Evolutionary conservation across 768 basidiomycete genomes (phyloP).

Genomic region (Calocybe gangraenosa): DNA sequence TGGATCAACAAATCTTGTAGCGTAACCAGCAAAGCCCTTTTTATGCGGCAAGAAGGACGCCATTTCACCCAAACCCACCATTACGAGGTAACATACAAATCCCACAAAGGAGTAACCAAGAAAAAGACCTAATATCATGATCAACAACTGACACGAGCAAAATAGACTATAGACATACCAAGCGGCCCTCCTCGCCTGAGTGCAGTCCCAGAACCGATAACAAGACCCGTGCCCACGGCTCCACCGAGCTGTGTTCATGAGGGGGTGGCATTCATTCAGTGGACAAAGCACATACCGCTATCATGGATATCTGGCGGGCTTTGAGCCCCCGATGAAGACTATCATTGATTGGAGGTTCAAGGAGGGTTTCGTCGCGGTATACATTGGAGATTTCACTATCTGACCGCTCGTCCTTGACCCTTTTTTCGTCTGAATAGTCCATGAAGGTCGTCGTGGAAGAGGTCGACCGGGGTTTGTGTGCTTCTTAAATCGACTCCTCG

Average conservation of each 20-base stretch:
- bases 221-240: conserved; percentile 51
- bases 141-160: background rate
- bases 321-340: conserved; percentile 47
- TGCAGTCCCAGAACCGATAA: conserved; percentile 58
- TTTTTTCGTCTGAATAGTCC: conserved; percentile 23
- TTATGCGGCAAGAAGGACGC: conserved; percentile 54
- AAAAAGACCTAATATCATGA: conserved; percentile 18
- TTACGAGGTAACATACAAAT: conserved; percentile 54
- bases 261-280: background rate
- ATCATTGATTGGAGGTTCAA: conserved; percentile 30
- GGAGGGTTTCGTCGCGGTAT: conserved; percentile 23
- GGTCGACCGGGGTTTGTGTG: background rate
- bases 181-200: conserved; percentile 52
- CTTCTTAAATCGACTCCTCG: conserved; percentile 5
- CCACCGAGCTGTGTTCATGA: conserved; percentile 33
- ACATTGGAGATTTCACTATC: conserved; percentile 17
- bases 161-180: conserved; percentile 22
- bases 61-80: conserved; percentile 52
- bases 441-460: background rate
- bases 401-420: conserved; percentile 16
- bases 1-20: conserved; percentile 63
- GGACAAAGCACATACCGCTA: conserved; percentile 33
- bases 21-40: conserved; percentile 57
- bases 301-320: conserved; percentile 53
- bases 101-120: conserved; percentile 47